Conservation (phyloP, 352 stramenopile species). For the Phytophthora nicotianae region DNA sequence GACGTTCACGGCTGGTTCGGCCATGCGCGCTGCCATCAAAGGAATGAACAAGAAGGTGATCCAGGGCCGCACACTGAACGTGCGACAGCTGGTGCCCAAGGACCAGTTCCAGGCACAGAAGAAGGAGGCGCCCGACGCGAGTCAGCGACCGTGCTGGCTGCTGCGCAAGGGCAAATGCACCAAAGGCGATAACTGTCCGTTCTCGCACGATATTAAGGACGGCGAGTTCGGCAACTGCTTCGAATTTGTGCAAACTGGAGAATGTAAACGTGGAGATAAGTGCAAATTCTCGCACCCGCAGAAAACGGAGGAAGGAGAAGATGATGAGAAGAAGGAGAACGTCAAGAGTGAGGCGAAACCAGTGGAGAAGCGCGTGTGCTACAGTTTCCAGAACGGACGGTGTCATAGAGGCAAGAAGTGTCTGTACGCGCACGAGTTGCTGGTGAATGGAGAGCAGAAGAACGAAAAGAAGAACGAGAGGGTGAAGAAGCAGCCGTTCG, state of each 20-base stretch:
- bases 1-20: conserved; percentile 71
- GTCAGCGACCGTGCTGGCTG: conserved; percentile 67
- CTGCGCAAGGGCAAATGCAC: conserved; percentile 82
- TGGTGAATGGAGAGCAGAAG: conserved; percentile 23
- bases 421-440: conserved; percentile 63
- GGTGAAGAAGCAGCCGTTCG: conserved; percentile 36
- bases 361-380: conserved; percentile 64
- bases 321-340: conserved; percentile 9
- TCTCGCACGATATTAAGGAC: conserved; percentile 76
- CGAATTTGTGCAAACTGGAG: conserved; percentile 75
- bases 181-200: conserved; percentile 70
- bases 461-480: conserved; percentile 12
- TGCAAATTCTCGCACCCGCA: conserved; percentile 73
- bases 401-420: conserved; percentile 79
- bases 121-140: conserved; percentile 41
- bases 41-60: conserved; percentile 79
- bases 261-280: conserved; percentile 70
- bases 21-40: conserved; percentile 76
- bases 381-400: conserved; percentile 75
- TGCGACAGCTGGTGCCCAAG: conserved; percentile 76
- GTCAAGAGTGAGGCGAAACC: conserved; percentile 24
- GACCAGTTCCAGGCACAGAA: conserved; percentile 66
- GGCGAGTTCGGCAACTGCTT: conserved; percentile 83
- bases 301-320: conserved; percentile 15
- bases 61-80: conserved; percentile 73